Base-by-base conservation (phyloP, 2,329 filamentous ascomycete genomes). In the Emergomyces africanus region DNA sequence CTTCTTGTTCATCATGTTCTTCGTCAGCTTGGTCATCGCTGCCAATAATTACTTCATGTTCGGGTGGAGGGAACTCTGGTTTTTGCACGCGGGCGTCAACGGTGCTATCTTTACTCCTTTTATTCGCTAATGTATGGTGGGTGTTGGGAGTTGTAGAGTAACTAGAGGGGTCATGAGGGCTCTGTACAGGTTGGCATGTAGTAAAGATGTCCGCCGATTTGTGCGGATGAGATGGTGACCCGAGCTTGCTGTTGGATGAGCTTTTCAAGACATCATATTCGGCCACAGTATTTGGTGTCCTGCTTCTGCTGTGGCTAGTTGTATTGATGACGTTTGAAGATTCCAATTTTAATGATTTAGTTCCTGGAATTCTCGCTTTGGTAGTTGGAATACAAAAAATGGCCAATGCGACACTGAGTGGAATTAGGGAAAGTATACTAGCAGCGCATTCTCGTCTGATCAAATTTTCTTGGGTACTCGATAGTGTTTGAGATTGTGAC, bases 361-460 rank as follows among this genome's bases (percentile, higher is more conserved):
- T 15, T 55, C 39, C 33, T n/a, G 23, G 18, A 18, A 33, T 55
- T 48, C 18, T 5, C 50, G 49, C 54, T n/a, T n/a, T n/a, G 50
- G 33, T 37, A 39, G 58, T 59, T 50, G 54, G 50, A 57, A 59
- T 61, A 33, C 46, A 59, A 51, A 64, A 62, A 54, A 64, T 53
- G n/a, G 63, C 68, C 62, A 68, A 68, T 59, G 74, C 72, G 50
- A 81, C 70, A 60, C 68, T 67, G n/a, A 70, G 70, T 60, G 77
- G 76, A 54, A 78, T 66, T 49, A 78, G 57, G 35, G 69, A 71
- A 49, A 77, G 65, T 54, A 79, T 70, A 57, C 69, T 71, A 58
- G 67, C 64, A 59, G 77, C 76, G 64, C 75, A 78, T 67, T 69
- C 67, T 65, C 72, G 73, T 69, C 74, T 77, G 61, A 77, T 75